Base-by-base conservation (phyloP, 2,329 filamentous ascomycete species). In the Dothistroma pini region DNA sequence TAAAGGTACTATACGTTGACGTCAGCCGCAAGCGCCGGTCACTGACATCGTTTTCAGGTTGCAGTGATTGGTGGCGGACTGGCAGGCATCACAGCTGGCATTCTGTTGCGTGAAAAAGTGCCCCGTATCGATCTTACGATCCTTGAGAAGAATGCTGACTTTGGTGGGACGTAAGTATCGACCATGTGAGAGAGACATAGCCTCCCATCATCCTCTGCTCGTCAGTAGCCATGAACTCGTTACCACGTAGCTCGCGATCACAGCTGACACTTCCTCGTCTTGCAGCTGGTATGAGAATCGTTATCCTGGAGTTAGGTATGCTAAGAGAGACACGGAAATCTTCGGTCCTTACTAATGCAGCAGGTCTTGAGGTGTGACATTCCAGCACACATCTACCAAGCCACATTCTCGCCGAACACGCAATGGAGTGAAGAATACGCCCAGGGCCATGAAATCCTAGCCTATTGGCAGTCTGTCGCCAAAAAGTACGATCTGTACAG, bases 391-490 rank as follows among this genome's bases (percentile, higher is more conserved):
- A 86, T 87, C 21, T 91, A 91, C 67, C 87, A 90, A 69, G 83
- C 83, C 8, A 86, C 84, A 0, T 90, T 89, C 71, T 79, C 80
- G 7, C 86, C 87, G 0, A 90, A 90, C 59, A 83, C 81, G 0
- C 79, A 89, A 65, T 91, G 89, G 89, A 81, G 81, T 0, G 85
- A 89, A 66, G 80, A 86, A 61, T 91, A 89, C 68, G 83, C 88
- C 0, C 83, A 84, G 41, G 88, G 88, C 31, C 51, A 52, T 0
- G 89, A 91, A 71, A 91, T 91, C 61, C 76, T 80, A 7, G 80
- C 84, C 16, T 91, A 91, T 70, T 86, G 86, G 85, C 81, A 88
- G 66, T 73, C 73, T 0, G 73, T 89, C 2, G 86, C 87, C 0
- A 76, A 77, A 8, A 88, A 90, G 66, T 82, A 89, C 70, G 79